A percentile compares a stretch with the other conserved stretches of the same genome.
Evolutionary conservation across 2,329 filamentous ascomycete genomes (phyloP).

Genomic region (Penicillium sp.): DNA sequence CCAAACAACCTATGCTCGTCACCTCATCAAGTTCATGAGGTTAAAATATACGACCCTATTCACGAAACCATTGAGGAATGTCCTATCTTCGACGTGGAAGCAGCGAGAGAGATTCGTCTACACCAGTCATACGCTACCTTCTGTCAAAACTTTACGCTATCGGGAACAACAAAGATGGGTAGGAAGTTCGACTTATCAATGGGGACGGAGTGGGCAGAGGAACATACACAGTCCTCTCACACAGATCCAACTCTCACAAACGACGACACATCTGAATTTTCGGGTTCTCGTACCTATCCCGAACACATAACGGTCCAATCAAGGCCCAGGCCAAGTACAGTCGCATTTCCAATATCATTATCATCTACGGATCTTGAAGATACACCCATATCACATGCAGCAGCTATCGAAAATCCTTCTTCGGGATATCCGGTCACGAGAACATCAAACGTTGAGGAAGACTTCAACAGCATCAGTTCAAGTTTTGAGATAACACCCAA

Average conservation of each 20-base stretch:
- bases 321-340: not conserved
- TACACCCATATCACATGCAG: not conserved
- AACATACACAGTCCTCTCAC: not conserved
- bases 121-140: conserved; percentile 15
- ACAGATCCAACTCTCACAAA: not conserved
- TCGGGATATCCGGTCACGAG: not conserved
- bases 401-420: not conserved
- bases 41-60: not conserved
- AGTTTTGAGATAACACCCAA: not conserved
- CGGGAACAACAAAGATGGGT: conserved; percentile 2
- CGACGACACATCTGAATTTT: not conserved
- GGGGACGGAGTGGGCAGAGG: not conserved
- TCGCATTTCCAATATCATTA: not conserved
- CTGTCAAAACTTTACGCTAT: conserved; percentile 17
- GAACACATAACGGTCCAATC: not conserved
- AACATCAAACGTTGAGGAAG: not conserved
- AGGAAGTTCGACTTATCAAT: conserved; percentile 13
- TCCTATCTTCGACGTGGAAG: not conserved
- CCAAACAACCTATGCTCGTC: not conserved
- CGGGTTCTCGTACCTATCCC: not conserved
- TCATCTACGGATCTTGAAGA: not conserved
- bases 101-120: conserved; percentile 5
- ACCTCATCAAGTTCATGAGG: not conserved
- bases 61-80: not conserved
- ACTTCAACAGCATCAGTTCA: not conserved